Evolutionary conservation across 768 basidiomycete species (phyloP), one percentile per base, ranked within the genome.

Genomic region (Tubosaeta sp.): DNA sequence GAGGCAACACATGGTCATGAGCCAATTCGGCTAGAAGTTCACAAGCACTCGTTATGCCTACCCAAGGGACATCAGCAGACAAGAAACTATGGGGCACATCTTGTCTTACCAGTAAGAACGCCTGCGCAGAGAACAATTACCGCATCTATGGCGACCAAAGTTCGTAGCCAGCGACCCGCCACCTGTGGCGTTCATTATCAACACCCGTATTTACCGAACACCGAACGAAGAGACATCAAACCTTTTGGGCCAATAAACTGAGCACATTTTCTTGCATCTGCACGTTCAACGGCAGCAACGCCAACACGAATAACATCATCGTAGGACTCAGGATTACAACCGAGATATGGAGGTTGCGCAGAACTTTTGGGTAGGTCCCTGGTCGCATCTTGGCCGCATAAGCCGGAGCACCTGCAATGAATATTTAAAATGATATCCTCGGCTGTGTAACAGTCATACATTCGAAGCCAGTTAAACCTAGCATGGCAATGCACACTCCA

Each of bases 381-480:
- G 74, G 73, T 51, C 78, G 79, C 58, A 88, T 82, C 49, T 77
- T 76, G 19, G 84, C 76, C 33, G 82, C 72, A 59, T 88, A 88
- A 4, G 85, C 78, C 4, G 86, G 85, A 0, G 79, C 76, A 51
- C 84, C 85, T 76, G 50, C 7, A 33, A 50, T 37, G 11, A 32
- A 10, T 2, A 16, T 48, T 55, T 16, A 56, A 17, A 50, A 27
- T 19, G 10, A 46, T 39, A 32, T 46, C n/a, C 7, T 12, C 17
- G 29, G 26, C 31, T 6, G 8, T 29, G 31, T 25, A 32, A 17
- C 25, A 4, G 37, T 33, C 57, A 14, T 19, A 84, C 84, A 85
- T 75, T 84, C 83, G 59, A 83, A 82, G 8, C 84, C 87, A 1
- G 88, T 88, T 33, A 88, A 72, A 0, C 85, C 86, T 1, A 91